Conservation (phyloP, 441 rosid species). For the Mallotus japonicus region DNA sequence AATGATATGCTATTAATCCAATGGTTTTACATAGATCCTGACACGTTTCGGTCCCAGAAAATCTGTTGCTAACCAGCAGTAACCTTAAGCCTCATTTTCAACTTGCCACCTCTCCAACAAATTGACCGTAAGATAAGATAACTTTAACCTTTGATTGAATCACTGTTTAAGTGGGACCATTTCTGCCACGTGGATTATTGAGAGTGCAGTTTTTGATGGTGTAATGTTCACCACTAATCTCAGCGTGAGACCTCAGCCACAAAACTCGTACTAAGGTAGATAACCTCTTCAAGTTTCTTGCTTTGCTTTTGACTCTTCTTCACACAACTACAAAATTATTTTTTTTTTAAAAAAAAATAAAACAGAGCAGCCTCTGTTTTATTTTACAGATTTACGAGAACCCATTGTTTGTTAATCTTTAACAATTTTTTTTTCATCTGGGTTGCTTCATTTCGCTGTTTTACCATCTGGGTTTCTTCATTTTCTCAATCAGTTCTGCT, state of each 20-base stretch:
- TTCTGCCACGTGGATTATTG: constrained; percentile 28
- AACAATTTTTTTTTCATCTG: background rate
- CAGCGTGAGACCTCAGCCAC: constrained; percentile 38
- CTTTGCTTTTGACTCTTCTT: no score
- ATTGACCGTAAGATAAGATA: background rate
- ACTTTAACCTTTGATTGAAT: no score
- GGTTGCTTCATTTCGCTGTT: background rate
- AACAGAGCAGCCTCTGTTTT: constrained; percentile 20
- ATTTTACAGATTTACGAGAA: background rate
- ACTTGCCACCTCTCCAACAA: no score
- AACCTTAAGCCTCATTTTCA: no score
- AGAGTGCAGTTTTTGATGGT: constrained; percentile 39
- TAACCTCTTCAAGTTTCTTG: no score
- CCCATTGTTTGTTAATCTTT: background rate
- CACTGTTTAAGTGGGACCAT: constrained; percentile 27
- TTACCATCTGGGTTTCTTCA: constrained; percentile 3
- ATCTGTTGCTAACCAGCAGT: no score
- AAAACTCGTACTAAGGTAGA: background rate
- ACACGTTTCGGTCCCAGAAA: no score
- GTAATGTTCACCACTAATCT: constrained; percentile 40
- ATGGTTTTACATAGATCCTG: no score
- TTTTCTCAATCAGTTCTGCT: background rate
- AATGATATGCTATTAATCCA: no score
- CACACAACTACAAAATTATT: no score
- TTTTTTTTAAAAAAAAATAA: background rate